A percentile compares a stretch with the other conserved stretches of the same genome.
phyloP scores from a whole-genome alignment of 2,329 filamentous ascomycete species.

The Ophiostoma angusticollis region DNA sequence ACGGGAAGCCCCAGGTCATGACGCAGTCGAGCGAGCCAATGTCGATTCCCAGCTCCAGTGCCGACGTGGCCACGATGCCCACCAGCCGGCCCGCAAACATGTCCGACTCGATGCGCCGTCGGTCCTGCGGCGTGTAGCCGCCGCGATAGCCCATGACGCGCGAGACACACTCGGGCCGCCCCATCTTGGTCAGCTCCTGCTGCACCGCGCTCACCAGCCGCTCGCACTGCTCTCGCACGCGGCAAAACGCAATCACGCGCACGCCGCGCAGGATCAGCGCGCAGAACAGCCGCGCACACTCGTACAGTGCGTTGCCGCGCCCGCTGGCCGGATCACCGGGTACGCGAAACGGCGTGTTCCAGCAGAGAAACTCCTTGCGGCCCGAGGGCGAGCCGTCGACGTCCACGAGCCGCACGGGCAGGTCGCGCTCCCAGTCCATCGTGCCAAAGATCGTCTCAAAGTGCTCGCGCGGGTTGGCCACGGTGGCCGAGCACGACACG shows the following conservation, averaged over 20 bases:
- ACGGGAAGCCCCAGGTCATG: constrained; percentile 86
- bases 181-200: constrained; percentile 59
- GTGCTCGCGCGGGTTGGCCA: constrained; percentile 82
- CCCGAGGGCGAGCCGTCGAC: constrained; percentile 89
- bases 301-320: constrained; percentile 66
- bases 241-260: constrained; percentile 83
- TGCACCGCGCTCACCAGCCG: constrained; percentile 68
- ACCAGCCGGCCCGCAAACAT: constrained; percentile 95
- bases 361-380: constrained; percentile 88
- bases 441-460: constrained; percentile 93
- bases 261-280: constrained; percentile 80
- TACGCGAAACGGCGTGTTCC: constrained; percentile 94
- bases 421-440: constrained; percentile 32
- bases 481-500: constrained; percentile 91
- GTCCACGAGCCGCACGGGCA: constrained; percentile 59
- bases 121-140: constrained; percentile 85
- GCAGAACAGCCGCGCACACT: constrained; percentile 84
- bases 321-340: constrained; percentile 77
- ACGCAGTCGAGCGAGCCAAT: constrained; percentile 92
- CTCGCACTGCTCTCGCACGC: constrained; percentile 80
- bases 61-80: constrained; percentile 87
- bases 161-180: constrained; percentile 59
- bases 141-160: constrained; percentile 93
- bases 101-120: constrained; percentile 76
- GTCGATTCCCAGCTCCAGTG: constrained; percentile 86